phyloP scores from a whole-genome alignment of 2,329 filamentous ascomycete species.

The Gyromitra esculenta region DNA sequence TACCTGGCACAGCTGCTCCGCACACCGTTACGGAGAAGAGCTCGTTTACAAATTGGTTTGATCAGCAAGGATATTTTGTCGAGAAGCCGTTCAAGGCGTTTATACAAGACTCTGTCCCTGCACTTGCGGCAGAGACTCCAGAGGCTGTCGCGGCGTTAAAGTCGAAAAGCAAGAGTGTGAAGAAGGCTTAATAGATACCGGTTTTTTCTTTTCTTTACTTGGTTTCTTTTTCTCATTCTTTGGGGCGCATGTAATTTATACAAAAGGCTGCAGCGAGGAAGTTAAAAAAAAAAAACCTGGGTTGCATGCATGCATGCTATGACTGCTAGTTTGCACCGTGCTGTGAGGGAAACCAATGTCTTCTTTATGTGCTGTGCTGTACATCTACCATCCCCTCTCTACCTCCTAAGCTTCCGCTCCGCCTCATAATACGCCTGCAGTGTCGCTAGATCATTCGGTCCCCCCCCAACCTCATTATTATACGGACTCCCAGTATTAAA shows the following conservation, averaged over 20 bases:
- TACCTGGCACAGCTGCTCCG: constrained; percentile 59
- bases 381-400: constrained; percentile 26
- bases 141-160: constrained; percentile 34
- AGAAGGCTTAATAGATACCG: constrained; percentile 35
- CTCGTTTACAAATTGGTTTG: constrained; percentile 80
- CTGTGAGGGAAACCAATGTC: constrained; percentile 4
- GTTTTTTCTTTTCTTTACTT: constrained; percentile 25
- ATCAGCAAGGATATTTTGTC: constrained; percentile 76
- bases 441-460: constrained; percentile 34
- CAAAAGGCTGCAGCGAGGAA: background rate
- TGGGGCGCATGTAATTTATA: constrained; percentile 44
- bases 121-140: constrained; percentile 43
- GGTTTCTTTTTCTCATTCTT: background rate
- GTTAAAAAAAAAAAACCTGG: background rate
- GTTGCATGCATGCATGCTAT: constrained; percentile 1
- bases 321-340: background rate
- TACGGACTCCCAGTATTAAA: constrained; percentile 50
- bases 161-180: constrained; percentile 25
- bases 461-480: constrained; percentile 52
- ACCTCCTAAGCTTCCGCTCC: constrained; percentile 30
- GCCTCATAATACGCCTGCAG: constrained; percentile 46
- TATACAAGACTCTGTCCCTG: constrained; percentile 73
- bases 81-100: constrained; percentile 80
- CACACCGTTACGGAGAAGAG: constrained; percentile 66
- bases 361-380: constrained; percentile 16